phyloP scores from a whole-genome alignment of 2,329 filamentous ascomycete species.

The Stachybotrys chartarum region DNA sequence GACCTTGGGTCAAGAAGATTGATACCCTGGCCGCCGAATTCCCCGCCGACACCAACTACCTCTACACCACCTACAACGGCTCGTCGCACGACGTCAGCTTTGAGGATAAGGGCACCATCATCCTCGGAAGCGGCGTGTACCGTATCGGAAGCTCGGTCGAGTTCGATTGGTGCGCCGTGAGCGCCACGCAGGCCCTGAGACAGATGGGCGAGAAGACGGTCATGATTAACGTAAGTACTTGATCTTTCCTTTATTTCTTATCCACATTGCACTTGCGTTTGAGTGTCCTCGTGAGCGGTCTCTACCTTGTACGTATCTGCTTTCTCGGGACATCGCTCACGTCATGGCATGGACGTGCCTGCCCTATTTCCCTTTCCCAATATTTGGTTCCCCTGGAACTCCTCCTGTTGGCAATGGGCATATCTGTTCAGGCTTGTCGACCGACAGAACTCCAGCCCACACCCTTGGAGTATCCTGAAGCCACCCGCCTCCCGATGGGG shows the following conservation, averaged over 20 bases:
- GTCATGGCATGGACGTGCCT: too few relatives aligned
- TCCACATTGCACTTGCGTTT: too few relatives aligned
- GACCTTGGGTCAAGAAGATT: slow-evolving; percentile 96
- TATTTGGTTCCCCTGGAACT: too few relatives aligned
- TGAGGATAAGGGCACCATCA: slow-evolving; percentile 81
- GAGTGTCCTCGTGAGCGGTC: too few relatives aligned
- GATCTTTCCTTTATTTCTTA: slow-evolving; percentile 1
- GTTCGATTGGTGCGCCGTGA: slow-evolving; percentile 98
- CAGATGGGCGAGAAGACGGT: slow-evolving; percentile 93
- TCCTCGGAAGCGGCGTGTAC: slow-evolving; percentile 93
- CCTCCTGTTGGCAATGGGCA: too few relatives aligned
- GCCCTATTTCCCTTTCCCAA: too few relatives aligned
- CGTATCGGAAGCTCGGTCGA: slow-evolving; percentile 96
- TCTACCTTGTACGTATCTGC: too few relatives aligned
- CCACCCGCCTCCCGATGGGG: too few relatives aligned
- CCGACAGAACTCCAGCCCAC: too few relatives aligned
- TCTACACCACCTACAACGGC: slow-evolving; percentile 97
- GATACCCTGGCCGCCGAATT: slow-evolving; percentile 97
- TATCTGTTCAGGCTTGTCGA: too few relatives aligned
- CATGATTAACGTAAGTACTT: slow-evolving; percentile 72
- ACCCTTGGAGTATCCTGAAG: too few relatives aligned
- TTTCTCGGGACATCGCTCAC: too few relatives aligned
- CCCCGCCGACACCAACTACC: slow-evolving; percentile 89
- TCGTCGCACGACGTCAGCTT: slow-evolving; percentile 89
- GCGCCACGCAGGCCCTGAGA: slow-evolving; percentile 74